Conservation (phyloP, 768 basidiomycete genomes). For the Leccinum rimulosum region DNA sequence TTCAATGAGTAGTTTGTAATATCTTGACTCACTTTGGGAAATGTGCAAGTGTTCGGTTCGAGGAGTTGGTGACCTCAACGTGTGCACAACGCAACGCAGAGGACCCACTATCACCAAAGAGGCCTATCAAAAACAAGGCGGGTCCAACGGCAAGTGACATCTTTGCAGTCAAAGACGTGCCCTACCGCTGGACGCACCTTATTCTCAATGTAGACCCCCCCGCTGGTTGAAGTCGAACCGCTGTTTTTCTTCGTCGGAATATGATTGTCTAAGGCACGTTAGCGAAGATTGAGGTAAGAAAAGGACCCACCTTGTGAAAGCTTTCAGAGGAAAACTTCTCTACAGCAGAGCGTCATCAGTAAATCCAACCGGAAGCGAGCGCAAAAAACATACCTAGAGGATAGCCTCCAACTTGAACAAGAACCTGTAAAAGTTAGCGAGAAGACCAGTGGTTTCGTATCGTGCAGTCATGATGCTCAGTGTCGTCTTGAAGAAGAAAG, state of each 20-base stretch:
- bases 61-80: too few species aligned
- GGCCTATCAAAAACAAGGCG: slow-evolving; percentile 7
- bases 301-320: neutral
- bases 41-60: neutral
- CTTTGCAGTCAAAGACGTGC: slow-evolving; percentile 7
- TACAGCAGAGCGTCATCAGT: neutral
- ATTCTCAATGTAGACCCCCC: neutral
- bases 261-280: neutral
- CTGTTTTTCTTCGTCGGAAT: neutral
- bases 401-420: neutral
- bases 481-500: neutral
- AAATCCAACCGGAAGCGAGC: too few species aligned
- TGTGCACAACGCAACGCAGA: too few species aligned
- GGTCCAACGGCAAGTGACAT: slow-evolving; percentile 20
- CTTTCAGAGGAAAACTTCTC: slow-evolving; percentile 4
- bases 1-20: too few species aligned
- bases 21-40: too few species aligned
- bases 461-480: neutral
- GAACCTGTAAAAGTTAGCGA: slow-evolving; percentile 1
- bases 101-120: neutral
- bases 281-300: neutral
- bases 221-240: too few species aligned
- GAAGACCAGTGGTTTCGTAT: neutral
- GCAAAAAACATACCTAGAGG: slow-evolving; percentile 6
- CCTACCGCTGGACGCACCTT: slow-evolving; percentile 26